phyloP scores from a whole-genome alignment of 805 yeast species.

The Helenozyma baotianmanensis region DNA sequence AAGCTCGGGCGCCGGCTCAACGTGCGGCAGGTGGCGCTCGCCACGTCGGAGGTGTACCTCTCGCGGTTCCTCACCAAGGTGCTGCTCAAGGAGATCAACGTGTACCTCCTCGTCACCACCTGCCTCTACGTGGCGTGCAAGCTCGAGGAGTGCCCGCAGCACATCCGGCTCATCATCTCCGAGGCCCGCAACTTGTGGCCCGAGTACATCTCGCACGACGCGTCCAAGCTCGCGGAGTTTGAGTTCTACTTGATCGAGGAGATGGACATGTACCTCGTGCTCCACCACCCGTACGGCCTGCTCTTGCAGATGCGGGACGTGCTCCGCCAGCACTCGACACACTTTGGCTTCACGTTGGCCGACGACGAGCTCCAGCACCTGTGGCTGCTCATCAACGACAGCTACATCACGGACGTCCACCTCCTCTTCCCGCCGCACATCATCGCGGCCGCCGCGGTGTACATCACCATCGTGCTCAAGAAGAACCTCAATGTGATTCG shows the following conservation, averaged over 20 bases:
- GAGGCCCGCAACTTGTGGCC: constrained; percentile 95
- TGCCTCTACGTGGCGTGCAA: constrained; percentile 88
- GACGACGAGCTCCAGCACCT: constrained; percentile 74
- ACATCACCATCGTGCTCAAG: constrained; percentile 64
- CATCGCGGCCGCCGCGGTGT: constrained; percentile 76
- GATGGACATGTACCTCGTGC: constrained; percentile 63
- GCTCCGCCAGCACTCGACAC: constrained; percentile 28
- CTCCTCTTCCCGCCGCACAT: constrained; percentile 85
- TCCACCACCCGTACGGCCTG: constrained; percentile 72
- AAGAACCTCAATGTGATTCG: constrained; percentile 25
- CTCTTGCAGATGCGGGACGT: constrained; percentile 48
- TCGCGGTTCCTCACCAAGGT: constrained; percentile 72
- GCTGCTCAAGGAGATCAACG: constrained; percentile 74
- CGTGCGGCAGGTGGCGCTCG: constrained; percentile 75
- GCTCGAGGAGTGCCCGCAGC: constrained; percentile 93
- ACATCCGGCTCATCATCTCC: constrained; percentile 72
- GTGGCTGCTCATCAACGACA: constrained; percentile 89
- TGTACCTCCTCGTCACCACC: constrained; percentile 76
- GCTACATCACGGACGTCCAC: constrained; percentile 83
- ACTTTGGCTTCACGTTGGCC: constrained; percentile 34
- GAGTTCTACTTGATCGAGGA: constrained; percentile 93
- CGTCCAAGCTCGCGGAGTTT: constrained; percentile 88
- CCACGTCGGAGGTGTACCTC: constrained; percentile 84
- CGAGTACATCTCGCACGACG: constrained; percentile 86
- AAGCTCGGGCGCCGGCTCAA: constrained; percentile 75